phyloP scores from a whole-genome alignment of 2,329 filamentous ascomycete species.

The Aspergillus sclerotialis region DNA sequence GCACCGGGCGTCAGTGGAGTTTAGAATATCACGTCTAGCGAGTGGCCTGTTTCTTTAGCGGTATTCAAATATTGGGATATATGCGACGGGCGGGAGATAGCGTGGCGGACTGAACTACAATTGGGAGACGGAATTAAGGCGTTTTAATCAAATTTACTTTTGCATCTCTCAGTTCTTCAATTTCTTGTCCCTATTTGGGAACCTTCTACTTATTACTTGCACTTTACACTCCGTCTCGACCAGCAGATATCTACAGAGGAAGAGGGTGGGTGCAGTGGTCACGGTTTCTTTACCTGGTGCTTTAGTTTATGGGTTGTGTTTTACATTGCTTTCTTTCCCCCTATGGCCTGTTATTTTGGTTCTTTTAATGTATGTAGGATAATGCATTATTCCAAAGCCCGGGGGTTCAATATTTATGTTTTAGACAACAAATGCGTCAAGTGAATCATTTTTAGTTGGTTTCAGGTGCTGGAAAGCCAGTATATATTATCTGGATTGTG shows the following conservation, averaged over 20 bases:
- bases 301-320: constrained; percentile 3
- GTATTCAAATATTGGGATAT: not conserved
- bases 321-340: constrained; percentile 5
- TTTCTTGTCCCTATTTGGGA: constrained; percentile 5
- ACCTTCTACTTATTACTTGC: constrained; percentile 6
- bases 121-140: not conserved
- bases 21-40: constrained; percentile 12
- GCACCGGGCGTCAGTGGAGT: constrained; percentile 54
- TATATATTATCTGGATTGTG: no score
- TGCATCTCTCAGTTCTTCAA: constrained; percentile 5
- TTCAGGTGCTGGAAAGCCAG: no score
- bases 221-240: constrained; percentile 5
- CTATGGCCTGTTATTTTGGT: constrained; percentile 13
- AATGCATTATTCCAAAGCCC: no score
- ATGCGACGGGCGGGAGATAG: not conserved
- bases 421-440: no score
- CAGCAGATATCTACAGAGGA: constrained; percentile 3
- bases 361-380: constrained; percentile 14
- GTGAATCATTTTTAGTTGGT: no score
- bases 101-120: not conserved
- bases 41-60: no score
- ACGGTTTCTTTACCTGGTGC: not conserved
- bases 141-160: not conserved
- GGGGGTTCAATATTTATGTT: no score
- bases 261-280: not conserved